Evolutionary conservation across 2,329 filamentous ascomycete species (phyloP), one percentile per base, ranked within the genome.

Genomic region (Microdochium nivale): DNA sequence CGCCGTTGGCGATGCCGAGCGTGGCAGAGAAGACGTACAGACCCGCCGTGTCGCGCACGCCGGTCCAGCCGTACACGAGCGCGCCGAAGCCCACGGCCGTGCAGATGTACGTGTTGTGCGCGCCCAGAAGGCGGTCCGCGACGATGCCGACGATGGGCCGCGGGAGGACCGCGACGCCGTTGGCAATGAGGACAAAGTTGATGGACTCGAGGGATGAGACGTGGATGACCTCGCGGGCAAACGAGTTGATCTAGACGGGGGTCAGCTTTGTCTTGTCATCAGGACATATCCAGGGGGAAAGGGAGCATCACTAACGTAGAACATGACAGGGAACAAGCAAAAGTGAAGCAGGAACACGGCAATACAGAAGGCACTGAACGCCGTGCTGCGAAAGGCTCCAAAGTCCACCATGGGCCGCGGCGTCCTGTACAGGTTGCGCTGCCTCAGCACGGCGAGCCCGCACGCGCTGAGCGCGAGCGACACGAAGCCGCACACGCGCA

Each of bases 111-210:
- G 74, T 72, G 55, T 82, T 83, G 27, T 84, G 68, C 0, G 79
- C 71, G 0, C 81, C 82, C 24, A 76, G 67, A 49, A 67, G 71
- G 0, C 62, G 70, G 57, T 85, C 80, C 0, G 80, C 80, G 2
- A 85, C 64, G 52, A 70, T 76, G 2, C 75, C 77, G 0, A 78
- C 76, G 1, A 84, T 52, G 3, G 83, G 65, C 0, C 83, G 75
- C 7, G 76, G 78, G 0, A 78, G 63, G 1, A 85, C 70, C 0
- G 80, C 80, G 14, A 81, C 66, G 5, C 73, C 80, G 57, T 84
- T 84, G 16, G 81, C 72, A 25, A 83, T 73, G 23, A 86, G 69
- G 7, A 86, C 70, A 11, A 86, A 70, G 49, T 77, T 76, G 58
- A 83, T 74, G 0, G 78, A 80, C 3, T 76, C 70, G 0, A 69